Base-by-base conservation (phyloP, 108 stramenopile genomes). In the Cyclotella baltica region DNA sequence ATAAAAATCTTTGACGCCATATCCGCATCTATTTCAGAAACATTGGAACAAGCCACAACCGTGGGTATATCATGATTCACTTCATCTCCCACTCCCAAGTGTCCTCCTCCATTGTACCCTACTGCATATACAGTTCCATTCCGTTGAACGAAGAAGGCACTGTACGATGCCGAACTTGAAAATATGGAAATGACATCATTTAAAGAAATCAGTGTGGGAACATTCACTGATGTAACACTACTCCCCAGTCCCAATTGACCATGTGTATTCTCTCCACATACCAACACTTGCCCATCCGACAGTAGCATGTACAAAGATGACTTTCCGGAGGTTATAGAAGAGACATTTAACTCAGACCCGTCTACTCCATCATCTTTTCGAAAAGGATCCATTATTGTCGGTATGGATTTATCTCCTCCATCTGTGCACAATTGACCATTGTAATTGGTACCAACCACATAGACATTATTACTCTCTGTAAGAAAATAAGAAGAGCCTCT, bases 401-500 rank as follows among this genome's bases (percentile, higher is more conserved):
- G 79, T 1, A 68, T 13, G 22, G 67, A 23, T 33, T 66, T 23
- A 43, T 80, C 73, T 19, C 40, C 67, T n/a, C 79, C 56, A 52
- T 80, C 79, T 2, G 74, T 48, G 23, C 79, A 80, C 37, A 80
- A 63, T 43, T 80, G 59, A 67, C 79, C 79, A 50, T 73, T 34
- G 29, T 71, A 80, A 69, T 80, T 80, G 9, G 72, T 73, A 5
- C 79, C 79, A 0, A 67, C 33, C 23, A 72, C 71, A 38, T 67
- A 73, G 22, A 80, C 72, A 33, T 46, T 67, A 4, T 57, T 66
- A 3, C 51, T 58, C 16, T 66, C 40, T 23, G 79, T 80, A 16
- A 73, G 79, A 55, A 80, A 73, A 56, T 80, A 80, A 15, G 79
- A 80, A 13, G 79, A 80, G 51, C 79, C 79, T 43, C 67, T 29